Evolutionary conservation across 345 rosid species (phyloP).

Genomic region (Eucalyptus urophylla): DNA sequence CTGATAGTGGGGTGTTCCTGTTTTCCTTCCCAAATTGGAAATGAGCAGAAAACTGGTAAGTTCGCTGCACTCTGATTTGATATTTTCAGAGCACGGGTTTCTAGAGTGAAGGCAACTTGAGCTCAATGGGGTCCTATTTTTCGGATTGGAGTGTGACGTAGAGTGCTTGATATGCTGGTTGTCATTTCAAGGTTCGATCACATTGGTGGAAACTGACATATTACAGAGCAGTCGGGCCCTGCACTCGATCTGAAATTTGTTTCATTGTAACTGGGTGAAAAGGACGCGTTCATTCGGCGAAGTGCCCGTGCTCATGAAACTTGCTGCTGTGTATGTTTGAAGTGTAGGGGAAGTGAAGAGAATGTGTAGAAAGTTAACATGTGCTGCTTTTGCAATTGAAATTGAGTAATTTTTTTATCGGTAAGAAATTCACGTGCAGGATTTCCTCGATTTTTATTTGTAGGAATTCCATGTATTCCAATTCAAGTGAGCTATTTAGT

Average conservation of each 20-base stretch:
- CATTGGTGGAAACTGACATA: background rate
- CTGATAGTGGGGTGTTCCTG: background rate
- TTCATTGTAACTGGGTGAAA: background rate
- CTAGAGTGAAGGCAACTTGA: background rate
- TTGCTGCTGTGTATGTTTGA: background rate
- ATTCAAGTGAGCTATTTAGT: background rate
- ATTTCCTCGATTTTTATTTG: background rate
- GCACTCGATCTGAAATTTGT: background rate
- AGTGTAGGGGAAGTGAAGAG: background rate
- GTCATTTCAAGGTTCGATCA: background rate
- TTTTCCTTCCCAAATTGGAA: background rate
- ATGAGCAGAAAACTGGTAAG: background rate
- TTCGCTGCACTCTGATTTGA: background rate
- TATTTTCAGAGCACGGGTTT: background rate
- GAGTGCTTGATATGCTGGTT: background rate
- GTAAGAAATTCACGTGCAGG: background rate
- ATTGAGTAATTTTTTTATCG: background rate
- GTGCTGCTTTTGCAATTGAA: background rate
- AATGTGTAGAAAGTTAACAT: background rate
- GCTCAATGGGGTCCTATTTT: background rate
- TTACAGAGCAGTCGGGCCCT: background rate
- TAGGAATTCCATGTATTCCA: background rate
- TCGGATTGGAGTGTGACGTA: background rate
- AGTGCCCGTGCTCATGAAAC: background rate
- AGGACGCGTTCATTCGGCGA: background rate